Base-by-base conservation (phyloP, 805 yeast genomes). In the Myxozyma neglecta region DNA sequence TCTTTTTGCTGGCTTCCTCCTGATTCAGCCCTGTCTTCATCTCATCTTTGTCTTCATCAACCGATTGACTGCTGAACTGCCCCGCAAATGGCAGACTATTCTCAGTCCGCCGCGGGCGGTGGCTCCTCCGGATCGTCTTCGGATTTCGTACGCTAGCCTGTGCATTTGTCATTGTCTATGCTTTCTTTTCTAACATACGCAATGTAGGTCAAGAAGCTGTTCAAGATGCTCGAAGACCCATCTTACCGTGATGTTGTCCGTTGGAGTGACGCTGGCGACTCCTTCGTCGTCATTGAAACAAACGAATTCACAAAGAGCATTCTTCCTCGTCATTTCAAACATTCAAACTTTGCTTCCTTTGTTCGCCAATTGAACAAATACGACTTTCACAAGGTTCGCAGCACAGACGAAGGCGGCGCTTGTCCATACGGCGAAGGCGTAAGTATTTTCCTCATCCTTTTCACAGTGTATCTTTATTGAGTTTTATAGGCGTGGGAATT, bases 291-390 rank as follows among this genome's bases (percentile, higher is more conserved):
- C 40, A 72, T 89, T 39, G 96, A 94, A 70, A 90, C 96, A 13
- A 90, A 88, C 71, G 96, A 88, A 69, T 92, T 92, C 75, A 90
- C 97, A 40, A 88, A 87, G 66, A 88, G 87, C 55, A 88, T 94
- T 13, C 81, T 94, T 53, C 98, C 98, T 14, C 84, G 86, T 55
- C 97, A 93, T 75, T 94, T 94, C 79, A 93, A 92, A 71, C 99
- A 94, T 75, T 84, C 90, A 60, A 94, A 94, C 76, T 94, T 93
- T 76, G 93, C 98, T 42, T 85, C 92, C 69, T 93, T 93, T 77
- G 98, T 93, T 20, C 83, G 99, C 50, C 99, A 94, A 73, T 80
- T 94, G 70, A 94, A 94, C 80, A 94, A 94, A 20, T 94, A 94
- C 72, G 99, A 93, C 75, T 94, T 94, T 79, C 99, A 94, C 79